phyloP scores from a whole-genome alignment of 176 grass and related monocot genomes.

The Tuctoria greenei region DNA sequence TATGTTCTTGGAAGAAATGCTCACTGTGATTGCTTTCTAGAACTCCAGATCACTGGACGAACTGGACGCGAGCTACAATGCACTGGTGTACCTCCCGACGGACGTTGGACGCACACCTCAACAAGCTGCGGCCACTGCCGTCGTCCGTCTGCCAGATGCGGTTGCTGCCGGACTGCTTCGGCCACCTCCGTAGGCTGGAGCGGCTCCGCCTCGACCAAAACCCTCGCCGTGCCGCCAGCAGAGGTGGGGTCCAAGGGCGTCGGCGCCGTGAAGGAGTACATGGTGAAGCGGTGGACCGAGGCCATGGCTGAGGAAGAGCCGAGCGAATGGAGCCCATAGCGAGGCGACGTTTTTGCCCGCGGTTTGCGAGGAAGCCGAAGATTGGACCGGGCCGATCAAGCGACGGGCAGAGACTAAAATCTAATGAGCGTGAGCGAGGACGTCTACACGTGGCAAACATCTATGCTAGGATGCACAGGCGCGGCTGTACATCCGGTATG shows the following conservation, averaged over 20 bases:
- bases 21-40: too few species aligned
- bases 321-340: too few species aligned
- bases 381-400: too few species aligned
- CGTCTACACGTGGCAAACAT: too few species aligned
- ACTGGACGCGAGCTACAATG: conserved; percentile 80
- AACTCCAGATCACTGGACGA: conserved; percentile 57
- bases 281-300: conserved; percentile 47
- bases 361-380: too few species aligned
- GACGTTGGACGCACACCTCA: conserved; percentile 65
- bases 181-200: conserved; percentile 42
- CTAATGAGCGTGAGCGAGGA: too few species aligned
- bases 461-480: too few species aligned
- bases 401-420: too few species aligned
- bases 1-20: too few species aligned
- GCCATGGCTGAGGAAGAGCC: conserved; percentile 54
- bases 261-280: conserved; percentile 55
- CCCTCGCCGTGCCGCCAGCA: conserved; percentile 55
- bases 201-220: conserved; percentile 72
- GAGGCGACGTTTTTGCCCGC: too few species aligned
- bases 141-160: conserved; percentile 80
- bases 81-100: conserved; percentile 77
- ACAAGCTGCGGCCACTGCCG: conserved; percentile 80
- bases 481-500: too few species aligned
- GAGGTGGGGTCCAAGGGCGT: conserved; percentile 42
- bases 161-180: conserved; percentile 44